These are phyloP conservation scores for Penicillium sp. DNA, from an alignment of 2,329 filamentous ascomycete genomes.

Conservation along the genomic window DNA sequence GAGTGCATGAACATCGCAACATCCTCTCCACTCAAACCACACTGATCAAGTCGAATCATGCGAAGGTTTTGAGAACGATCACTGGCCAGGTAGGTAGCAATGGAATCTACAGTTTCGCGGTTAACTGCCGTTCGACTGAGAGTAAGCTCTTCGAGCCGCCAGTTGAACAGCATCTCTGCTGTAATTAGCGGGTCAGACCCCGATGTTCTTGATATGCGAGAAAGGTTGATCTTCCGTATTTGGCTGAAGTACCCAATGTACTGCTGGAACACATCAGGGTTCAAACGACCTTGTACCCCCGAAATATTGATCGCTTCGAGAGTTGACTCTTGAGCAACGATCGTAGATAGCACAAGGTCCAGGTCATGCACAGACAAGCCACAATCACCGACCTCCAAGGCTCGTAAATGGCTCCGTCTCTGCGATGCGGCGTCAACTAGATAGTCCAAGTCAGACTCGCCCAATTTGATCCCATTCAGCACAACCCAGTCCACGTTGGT, in stretches of 20 bases:
- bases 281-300: slow-evolving; percentile 67
- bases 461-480: slow-evolving; percentile 70
- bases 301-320: slow-evolving; percentile 71
- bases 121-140: slow-evolving; percentile 68
- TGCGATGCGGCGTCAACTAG: slow-evolving; percentile 71
- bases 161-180: slow-evolving; percentile 67
- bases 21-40: slow-evolving; percentile 67
- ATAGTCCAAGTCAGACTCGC: slow-evolving; percentile 70
- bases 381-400: slow-evolving; percentile 69
- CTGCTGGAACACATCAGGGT: slow-evolving; percentile 66
- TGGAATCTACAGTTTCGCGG: slow-evolving; percentile 65
- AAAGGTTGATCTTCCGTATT: slow-evolving; percentile 68
- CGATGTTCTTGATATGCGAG: slow-evolving; percentile 66
- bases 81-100: slow-evolving; percentile 67
- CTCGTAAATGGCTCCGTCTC: slow-evolving; percentile 66
- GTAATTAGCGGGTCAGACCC: slow-evolving; percentile 67
- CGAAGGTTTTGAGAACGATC: slow-evolving; percentile 64
- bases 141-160: slow-evolving; percentile 68
- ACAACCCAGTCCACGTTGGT: slow-evolving; percentile 74
- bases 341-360: slow-evolving; percentile 65
- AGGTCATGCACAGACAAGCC: slow-evolving; percentile 54
- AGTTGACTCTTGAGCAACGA: slow-evolving; percentile 68
- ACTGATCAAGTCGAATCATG: slow-evolving; percentile 68
- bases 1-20: slow-evolving; percentile 68
- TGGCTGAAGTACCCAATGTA: slow-evolving; percentile 70